Percentiles rank a stretch among this genome's conserved stretches.
phyloP scores from a whole-genome alignment of 352 stramenopile genomes.

The Globisporangium canariense region DNA sequence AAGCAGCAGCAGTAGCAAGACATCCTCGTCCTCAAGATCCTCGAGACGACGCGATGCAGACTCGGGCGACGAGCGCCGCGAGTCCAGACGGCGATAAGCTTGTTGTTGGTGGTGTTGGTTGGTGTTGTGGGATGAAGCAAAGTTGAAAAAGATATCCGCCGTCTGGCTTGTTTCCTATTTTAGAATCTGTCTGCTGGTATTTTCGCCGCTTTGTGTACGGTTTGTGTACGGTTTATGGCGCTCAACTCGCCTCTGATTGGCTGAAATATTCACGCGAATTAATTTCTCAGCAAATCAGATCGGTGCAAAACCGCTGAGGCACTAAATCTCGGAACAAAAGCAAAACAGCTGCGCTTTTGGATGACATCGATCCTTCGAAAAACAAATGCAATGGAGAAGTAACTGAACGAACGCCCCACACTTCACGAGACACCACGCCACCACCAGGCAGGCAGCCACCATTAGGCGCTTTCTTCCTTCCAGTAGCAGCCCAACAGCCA shows the following conservation, averaged over 20 bases:
- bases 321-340: neutral
- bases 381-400: too few relatives aligned
- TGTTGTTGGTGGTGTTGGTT: neutral
- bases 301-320: neutral
- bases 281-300: neutral
- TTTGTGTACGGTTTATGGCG: neutral
- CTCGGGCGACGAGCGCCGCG: constrained; percentile 3
- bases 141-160: neutral
- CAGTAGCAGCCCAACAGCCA: too few relatives aligned
- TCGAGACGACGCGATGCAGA: constrained; percentile 4
- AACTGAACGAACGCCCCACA: too few relatives aligned
- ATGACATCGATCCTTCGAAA: too few relatives aligned
- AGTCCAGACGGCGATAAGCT: constrained; percentile 5
- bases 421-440: too few relatives aligned
- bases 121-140: neutral
- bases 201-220: neutral
- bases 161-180: neutral
- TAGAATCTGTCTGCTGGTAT: neutral
- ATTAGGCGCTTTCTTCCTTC: too few relatives aligned
- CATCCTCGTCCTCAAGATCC: constrained; percentile 16
- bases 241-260: neutral
- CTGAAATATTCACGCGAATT: neutral
- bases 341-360: neutral
- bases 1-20: constrained; percentile 28
- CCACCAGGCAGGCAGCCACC: too few relatives aligned